A percentile compares a stretch with the other conserved stretches of the same genome.
Conservation (phyloP, 2,329 filamentous ascomycete genomes). For the Phialocephala subalpina region DNA sequence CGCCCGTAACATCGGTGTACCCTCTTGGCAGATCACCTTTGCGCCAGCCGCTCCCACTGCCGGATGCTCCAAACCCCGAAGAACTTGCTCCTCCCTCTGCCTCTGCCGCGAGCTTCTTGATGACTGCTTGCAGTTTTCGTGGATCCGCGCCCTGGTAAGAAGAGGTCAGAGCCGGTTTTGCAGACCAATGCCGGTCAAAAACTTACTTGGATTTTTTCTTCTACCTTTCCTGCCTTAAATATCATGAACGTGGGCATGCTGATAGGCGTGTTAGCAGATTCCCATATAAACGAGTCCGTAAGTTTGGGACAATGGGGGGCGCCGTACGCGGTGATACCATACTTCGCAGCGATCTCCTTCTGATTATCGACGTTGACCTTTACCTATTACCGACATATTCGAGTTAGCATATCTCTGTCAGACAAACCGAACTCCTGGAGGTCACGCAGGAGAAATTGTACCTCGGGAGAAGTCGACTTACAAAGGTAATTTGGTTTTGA, state of each 20-base stretch:
- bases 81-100: slow-evolving; percentile 54
- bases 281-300: not conserved
- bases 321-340: slow-evolving; percentile 72
- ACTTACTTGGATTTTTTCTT: slow-evolving; percentile 73
- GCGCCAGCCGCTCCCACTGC: slow-evolving; percentile 68
- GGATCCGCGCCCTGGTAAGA: slow-evolving; percentile 84
- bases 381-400: no score
- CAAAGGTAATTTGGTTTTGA: slow-evolving; percentile 79
- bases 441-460: no score
- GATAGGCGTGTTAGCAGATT: slow-evolving; percentile 21
- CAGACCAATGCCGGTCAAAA: no score
- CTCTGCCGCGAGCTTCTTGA: slow-evolving; percentile 76
- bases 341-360: slow-evolving; percentile 75
- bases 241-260: slow-evolving; percentile 91
- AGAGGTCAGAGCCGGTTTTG: no score
- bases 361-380: slow-evolving; percentile 87
- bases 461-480: no score
- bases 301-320: no score
- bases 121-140: slow-evolving; percentile 71
- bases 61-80: slow-evolving; percentile 41
- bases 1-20: slow-evolving; percentile 83
- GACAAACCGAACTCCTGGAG: no score
- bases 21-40: slow-evolving; percentile 79
- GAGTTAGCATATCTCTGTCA: no score
- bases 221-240: slow-evolving; percentile 75